Conservation (phyloP, 148 eudicot species). For the Arctostaphylos glauca region DNA sequence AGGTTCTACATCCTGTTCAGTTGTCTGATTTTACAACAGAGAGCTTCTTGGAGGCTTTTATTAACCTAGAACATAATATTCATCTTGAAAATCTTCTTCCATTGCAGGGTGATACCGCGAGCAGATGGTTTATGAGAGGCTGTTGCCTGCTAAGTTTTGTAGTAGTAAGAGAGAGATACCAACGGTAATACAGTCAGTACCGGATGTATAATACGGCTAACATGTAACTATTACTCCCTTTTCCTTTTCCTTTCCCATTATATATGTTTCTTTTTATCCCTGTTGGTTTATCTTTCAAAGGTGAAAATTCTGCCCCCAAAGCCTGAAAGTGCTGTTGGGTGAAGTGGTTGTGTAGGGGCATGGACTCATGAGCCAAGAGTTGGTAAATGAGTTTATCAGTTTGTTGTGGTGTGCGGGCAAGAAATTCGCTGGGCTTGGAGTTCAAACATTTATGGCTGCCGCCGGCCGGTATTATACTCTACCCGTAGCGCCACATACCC, state of each 20-base stretch:
- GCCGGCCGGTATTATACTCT: neutral
- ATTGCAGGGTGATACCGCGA: conserved; percentile 12
- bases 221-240: neutral
- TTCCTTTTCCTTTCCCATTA: neutral
- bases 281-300: neutral
- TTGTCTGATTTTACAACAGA: neutral
- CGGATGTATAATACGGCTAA: neutral
- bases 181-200: neutral
- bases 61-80: neutral
- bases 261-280: neutral
- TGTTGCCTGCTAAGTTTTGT: conserved; percentile 19
- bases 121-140: neutral
- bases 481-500: neutral
- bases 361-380: neutral
- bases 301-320: neutral
- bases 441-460: neutral
- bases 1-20: neutral
- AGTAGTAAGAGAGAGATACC: neutral
- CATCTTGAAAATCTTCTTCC: neutral
- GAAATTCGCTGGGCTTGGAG: neutral
- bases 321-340: neutral
- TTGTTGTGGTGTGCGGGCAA: neutral
- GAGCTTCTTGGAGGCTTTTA: neutral
- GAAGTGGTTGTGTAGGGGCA: neutral
- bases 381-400: neutral